phyloP scores from a whole-genome alignment of 75 land plant genomes.

The Chamaecyparis obtusa region DNA sequence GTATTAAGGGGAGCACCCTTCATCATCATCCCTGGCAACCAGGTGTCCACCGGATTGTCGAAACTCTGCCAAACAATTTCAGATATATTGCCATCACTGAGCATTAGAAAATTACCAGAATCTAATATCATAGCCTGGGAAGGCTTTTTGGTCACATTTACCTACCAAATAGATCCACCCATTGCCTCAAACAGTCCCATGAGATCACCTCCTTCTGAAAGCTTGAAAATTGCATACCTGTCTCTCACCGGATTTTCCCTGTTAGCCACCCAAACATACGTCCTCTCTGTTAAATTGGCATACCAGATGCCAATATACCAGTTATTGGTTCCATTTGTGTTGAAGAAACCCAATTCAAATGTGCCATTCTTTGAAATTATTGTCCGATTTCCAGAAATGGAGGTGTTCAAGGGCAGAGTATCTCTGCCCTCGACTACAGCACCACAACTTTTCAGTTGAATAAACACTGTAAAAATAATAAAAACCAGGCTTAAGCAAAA shows the following conservation, averaged over 20 bases:
- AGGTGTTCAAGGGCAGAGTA: neutral
- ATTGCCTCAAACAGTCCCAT: neutral
- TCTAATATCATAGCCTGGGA: neutral
- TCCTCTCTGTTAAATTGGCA: neutral
- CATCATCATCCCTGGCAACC: constrained; percentile 52
- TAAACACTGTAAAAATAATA: neutral
- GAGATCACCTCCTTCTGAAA: neutral
- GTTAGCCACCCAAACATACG: neutral
- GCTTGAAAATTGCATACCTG: neutral
- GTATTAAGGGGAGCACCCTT: too few relatives aligned
- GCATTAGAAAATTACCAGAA: constrained; percentile 13
- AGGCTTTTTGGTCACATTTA: neutral
- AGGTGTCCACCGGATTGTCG: constrained; percentile 55
- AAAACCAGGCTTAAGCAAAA: neutral
- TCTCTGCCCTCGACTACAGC: neutral
- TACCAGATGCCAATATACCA: constrained; percentile 7
- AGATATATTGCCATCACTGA: neutral
- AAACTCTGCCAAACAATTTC: constrained; percentile 64
- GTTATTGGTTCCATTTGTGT: neutral
- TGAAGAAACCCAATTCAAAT: neutral
- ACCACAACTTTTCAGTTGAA: neutral
- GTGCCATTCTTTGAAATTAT: neutral
- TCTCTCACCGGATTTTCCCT: neutral
- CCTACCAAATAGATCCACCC: neutral
- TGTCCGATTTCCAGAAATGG: neutral